Evolutionary conservation across 148 eudicot genomes (phyloP).

Genomic region (Rhododendron ferrugineum): DNA sequence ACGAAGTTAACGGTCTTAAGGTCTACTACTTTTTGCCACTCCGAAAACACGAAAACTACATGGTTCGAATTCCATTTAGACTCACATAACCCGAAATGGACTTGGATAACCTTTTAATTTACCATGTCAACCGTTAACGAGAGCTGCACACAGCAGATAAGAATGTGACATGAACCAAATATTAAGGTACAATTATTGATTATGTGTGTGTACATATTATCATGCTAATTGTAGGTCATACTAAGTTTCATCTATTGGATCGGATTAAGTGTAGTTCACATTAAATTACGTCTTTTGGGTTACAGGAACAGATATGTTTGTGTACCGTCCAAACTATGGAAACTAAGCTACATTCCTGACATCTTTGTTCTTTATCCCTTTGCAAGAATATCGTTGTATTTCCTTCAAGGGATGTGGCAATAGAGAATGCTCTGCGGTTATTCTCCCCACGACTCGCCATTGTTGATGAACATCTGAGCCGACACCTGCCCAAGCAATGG

Average conservation of each 20-base stretch:
- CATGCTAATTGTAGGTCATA: neutral
- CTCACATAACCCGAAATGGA: neutral
- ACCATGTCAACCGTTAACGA: neutral
- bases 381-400: conserved; percentile 76
- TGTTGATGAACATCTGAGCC: conserved; percentile 82
- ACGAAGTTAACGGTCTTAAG: neutral
- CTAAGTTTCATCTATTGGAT: neutral
- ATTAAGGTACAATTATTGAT: neutral
- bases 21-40: neutral
- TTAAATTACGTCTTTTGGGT: neutral
- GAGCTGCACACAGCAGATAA: neutral
- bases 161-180: neutral
- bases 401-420: conserved; percentile 94
- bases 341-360: conserved; percentile 16
- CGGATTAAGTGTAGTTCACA: neutral
- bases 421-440: conserved; percentile 77
- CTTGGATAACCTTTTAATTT: neutral
- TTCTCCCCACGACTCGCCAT: conserved; percentile 93
- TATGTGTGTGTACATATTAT: neutral
- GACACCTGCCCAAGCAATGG: conserved; percentile 81
- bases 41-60: neutral
- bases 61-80: neutral
- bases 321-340: neutral
- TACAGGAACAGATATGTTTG: neutral
- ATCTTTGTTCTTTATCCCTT: conserved; percentile 11